Evolutionary conservation across 1,139 yeast species (phyloP).

Genomic region (Geotrichum macrosporum): DNA sequence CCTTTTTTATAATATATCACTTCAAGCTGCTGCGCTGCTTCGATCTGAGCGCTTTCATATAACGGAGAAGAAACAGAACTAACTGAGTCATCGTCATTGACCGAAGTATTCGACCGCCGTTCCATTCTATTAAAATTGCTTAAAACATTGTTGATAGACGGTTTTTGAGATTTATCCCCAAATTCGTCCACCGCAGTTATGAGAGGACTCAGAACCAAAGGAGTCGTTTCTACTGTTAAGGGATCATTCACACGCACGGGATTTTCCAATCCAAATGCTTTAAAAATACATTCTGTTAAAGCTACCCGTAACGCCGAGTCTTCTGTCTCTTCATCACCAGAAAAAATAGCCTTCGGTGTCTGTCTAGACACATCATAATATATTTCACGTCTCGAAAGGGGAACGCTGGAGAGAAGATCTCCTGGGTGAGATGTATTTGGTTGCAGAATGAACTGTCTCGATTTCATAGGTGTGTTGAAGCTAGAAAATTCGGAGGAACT

Average conservation of each 20-base stretch:
- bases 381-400: conserved; percentile 49
- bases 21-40: conserved; percentile 61
- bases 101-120: conserved; percentile 1
- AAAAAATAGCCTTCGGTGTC: conserved; percentile 35
- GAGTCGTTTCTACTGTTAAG: neutral
- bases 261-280: conserved; percentile 64
- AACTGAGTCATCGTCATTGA: conserved; percentile 18
- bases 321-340: conserved; percentile 71
- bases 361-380: conserved; percentile 6
- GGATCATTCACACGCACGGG: conserved; percentile 21
- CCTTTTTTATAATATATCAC: conserved; percentile 54
- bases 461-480: conserved; percentile 29
- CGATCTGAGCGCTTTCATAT: conserved; percentile 53
- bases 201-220: conserved; percentile 10
- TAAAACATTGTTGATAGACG: conserved; percentile 18
- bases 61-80: conserved; percentile 18
- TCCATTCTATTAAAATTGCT: conserved; percentile 17
- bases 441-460: conserved; percentile 63
- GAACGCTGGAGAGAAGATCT: conserved; percentile 76
- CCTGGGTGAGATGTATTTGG: conserved; percentile 73
- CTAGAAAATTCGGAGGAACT: neutral
- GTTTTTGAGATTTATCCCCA: conserved; percentile 11
- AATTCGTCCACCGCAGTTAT: conserved; percentile 17
- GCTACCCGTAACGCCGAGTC: conserved; percentile 68
- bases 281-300: conserved; percentile 69